Base-by-base conservation (phyloP, 371 early-diverging fungal species). In the Rhizopus delemar region DNA sequence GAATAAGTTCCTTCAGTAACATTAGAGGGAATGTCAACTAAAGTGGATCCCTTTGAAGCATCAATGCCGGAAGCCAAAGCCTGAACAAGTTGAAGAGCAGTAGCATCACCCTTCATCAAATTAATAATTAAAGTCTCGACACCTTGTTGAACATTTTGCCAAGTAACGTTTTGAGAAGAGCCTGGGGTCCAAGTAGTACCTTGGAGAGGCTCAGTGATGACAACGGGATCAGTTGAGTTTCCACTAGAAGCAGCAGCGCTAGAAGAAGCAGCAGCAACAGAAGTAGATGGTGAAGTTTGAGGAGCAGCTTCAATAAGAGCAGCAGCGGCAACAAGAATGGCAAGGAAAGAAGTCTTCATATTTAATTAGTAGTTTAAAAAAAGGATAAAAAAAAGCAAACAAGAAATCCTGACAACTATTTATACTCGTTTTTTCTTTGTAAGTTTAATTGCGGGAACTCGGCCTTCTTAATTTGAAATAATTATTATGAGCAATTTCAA, bases 21-120 rank as follows among this genome's bases (percentile, higher is more conserved):
- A 46, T 71, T 69, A 29, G 54, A 32, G 46, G 82, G 82, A 15
- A 82, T 66, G 6, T 60, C 51, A 8, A 82, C 74, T 31, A 62
- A 51, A 16, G 75, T 65, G 16, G 63, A 41, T 22, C 78, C 78
- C 36, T 65, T 49, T 39, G 69, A 59, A 15, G 73, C 64, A 66
- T 75, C 68, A 11, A 73, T 63, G n/a, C 67, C 61, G 9, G 66
- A 53, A 12, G 73, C 69, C 31, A 70, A 65, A 35, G 73, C 55
- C 41, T 73, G 78, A 36, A 68, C 70, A n/a, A 68, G 62, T 5
- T 57, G 51, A n/a, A 75, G 70, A 32, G 76, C 72, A 60, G 57
- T 69, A 34, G 74, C 56, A 57, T 75, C 69, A 35, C 80, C 77
- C 22, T 67, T 63, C 75, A 82, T 77, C 31, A 80, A 71, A 57